Evolutionary conservation across 441 rosid species (phyloP).

Genomic region (Pelargonium fulgidum): DNA sequence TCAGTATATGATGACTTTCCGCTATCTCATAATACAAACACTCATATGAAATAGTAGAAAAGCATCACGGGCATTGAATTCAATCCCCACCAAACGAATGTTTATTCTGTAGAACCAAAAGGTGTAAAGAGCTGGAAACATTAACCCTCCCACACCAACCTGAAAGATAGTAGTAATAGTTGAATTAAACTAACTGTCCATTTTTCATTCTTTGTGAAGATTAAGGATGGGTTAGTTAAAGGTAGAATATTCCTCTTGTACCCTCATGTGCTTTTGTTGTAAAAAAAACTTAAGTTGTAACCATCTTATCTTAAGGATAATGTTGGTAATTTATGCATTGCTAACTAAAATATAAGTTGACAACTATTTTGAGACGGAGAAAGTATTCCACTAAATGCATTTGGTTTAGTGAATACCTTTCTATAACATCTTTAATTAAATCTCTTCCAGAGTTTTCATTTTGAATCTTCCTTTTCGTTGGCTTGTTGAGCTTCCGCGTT

Average conservation of each 20-base stretch:
- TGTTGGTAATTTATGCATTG: too few species aligned
- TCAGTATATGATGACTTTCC: neutral
- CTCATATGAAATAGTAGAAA: neutral
- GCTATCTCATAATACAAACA: neutral
- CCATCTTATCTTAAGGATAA: neutral
- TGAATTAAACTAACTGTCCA: neutral
- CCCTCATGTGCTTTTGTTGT: neutral
- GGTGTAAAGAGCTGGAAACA: neutral
- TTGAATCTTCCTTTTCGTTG: conserved; percentile 25
- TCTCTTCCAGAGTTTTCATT: conserved; percentile 20
- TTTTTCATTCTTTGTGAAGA: too few species aligned
- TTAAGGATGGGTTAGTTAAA: too few species aligned
- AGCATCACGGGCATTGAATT: neutral
- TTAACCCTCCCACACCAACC: neutral
- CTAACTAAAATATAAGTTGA: too few species aligned
- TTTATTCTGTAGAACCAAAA: neutral
- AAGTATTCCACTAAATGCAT: neutral
- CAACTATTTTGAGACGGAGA: too few species aligned
- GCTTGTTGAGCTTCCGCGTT: conserved; percentile 27
- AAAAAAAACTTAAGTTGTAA: neutral
- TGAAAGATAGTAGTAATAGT: neutral
- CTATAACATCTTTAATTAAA: conserved; percentile 26
- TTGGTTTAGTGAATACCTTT: conserved; percentile 30
- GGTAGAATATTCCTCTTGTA: too few species aligned
- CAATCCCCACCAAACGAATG: neutral